phyloP scores from a whole-genome alignment of 306 rosid genomes.

The Lupinus albus region DNA sequence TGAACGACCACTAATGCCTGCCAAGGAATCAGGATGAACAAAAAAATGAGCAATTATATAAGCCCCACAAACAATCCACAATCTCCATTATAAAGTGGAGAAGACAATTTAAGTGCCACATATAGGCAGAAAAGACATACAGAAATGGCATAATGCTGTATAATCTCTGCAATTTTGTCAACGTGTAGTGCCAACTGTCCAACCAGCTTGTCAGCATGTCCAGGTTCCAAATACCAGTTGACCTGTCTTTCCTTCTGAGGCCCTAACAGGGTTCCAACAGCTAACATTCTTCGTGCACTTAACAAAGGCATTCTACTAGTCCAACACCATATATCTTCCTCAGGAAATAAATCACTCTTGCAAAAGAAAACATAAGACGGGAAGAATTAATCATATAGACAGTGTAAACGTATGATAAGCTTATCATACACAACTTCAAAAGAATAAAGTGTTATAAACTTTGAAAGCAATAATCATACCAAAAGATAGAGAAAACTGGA shows the following conservation, averaged over 20 bases:
- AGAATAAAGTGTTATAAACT: neutral
- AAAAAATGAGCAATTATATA: conserved; percentile 20
- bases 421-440: conserved; percentile 19
- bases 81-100: neutral
- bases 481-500: conserved; percentile 91
- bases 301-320: conserved; percentile 86
- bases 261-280: conserved; percentile 82
- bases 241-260: conserved; percentile 74
- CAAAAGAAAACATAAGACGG: conserved; percentile 39
- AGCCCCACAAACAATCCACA: conserved; percentile 26
- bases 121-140: conserved; percentile 59
- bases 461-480: conserved; percentile 59
- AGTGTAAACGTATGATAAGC: conserved; percentile 24
- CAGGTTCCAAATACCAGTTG: conserved; percentile 89
- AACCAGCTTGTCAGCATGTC: conserved; percentile 73
- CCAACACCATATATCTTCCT: conserved; percentile 93
- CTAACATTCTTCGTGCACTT: conserved; percentile 79
- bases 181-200: conserved; percentile 75
- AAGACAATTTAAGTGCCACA: conserved; percentile 34
- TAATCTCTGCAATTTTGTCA: conserved; percentile 78
- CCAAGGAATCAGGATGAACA: conserved; percentile 33
- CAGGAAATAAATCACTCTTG: conserved; percentile 93
- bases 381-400: conserved; percentile 34
- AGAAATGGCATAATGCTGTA: conserved; percentile 88
- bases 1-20: conserved; percentile 86